These are phyloP conservation scores for Boletus reticulatus DNA, from an alignment of 768 basidiomycete species.

Conservation along the genomic window DNA sequence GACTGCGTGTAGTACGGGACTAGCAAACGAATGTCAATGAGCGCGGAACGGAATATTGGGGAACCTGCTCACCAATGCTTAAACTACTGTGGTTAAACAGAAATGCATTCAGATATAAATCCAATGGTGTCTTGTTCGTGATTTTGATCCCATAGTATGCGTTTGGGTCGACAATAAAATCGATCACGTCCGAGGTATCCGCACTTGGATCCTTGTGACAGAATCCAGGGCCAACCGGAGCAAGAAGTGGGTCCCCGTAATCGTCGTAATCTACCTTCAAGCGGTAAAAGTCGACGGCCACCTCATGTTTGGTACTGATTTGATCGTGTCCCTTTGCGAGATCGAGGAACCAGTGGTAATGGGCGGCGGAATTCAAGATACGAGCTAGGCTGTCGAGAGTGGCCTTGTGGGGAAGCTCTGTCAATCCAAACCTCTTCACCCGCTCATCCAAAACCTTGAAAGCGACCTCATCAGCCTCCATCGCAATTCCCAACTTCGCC, in stretches of 20 bases:
- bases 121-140: conserved; percentile 30
- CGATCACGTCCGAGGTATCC: conserved; percentile 6
- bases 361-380: conserved; percentile 11
- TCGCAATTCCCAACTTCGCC: background rate
- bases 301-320: background rate
- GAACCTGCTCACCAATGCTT: conserved; percentile 29
- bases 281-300: conserved; percentile 12
- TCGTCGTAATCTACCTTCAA: conserved; percentile 1
- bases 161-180: conserved; percentile 22
- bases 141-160: conserved; percentile 35
- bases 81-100: conserved; percentile 42
- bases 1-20: conserved; percentile 10
- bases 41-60: background rate
- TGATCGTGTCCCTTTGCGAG: background rate
- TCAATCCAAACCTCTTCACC: conserved; percentile 2
- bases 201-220: background rate
- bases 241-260: background rate
- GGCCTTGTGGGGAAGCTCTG: background rate
- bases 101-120: conserved; percentile 41
- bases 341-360: conserved; percentile 21
- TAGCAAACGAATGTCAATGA: background rate
- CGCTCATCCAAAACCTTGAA: conserved; percentile 7
- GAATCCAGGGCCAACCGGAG: background rate
- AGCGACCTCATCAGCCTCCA: background rate
- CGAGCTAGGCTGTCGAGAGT: background rate